Evolutionary conservation across 2,329 filamentous ascomycete species (phyloP).

Genomic region (Xylariaceae sp.): DNA sequence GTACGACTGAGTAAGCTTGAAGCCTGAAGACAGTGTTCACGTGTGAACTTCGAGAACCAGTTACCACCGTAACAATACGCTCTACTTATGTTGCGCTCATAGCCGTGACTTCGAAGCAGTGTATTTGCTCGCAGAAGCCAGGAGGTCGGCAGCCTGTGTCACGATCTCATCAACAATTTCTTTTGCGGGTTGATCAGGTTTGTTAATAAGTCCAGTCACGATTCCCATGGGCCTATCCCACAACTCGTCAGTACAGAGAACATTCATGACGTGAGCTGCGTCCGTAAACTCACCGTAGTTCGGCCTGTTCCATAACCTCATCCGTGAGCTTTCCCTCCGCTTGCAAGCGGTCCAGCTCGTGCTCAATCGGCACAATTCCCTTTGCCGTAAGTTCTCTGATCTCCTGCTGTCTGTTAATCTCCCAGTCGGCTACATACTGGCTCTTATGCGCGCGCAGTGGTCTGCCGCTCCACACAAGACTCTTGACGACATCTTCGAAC

Average conservation of each 20-base stretch:
- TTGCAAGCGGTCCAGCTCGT: slow-evolving; percentile 13
- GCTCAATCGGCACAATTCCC: slow-evolving; percentile 85
- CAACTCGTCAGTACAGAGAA: not conserved
- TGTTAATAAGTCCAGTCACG: slow-evolving; percentile 10
- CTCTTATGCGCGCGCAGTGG: slow-evolving; percentile 90
- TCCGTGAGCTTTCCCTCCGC: slow-evolving; percentile 14
- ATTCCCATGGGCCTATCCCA: slow-evolving; percentile 8
- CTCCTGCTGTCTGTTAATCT: slow-evolving; percentile 79
- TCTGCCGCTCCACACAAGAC: slow-evolving; percentile 93
- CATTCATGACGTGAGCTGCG: not conserved
- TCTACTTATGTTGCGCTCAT: not conserved
- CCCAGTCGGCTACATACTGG: slow-evolving; percentile 89
- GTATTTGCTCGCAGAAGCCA: slow-evolving; percentile 4
- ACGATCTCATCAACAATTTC: slow-evolving; percentile 14
- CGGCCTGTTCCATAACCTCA: slow-evolving; percentile 13
- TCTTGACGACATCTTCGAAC: slow-evolving; percentile 47
- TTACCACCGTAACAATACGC: too few species aligned
- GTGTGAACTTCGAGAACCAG: too few species aligned
- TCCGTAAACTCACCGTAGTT: slow-evolving; percentile 1
- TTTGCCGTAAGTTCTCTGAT: slow-evolving; percentile 87
- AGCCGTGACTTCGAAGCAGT: slow-evolving; percentile 2
- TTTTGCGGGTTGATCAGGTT: slow-evolving; percentile 9
- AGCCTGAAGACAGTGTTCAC: too few species aligned
- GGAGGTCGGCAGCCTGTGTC: slow-evolving; percentile 2
- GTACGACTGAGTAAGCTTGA: too few species aligned